These are phyloP conservation scores for Goffeauzyma gilvescens DNA, from an alignment of 768 basidiomycete species.

Conservation along the genomic window DNA sequence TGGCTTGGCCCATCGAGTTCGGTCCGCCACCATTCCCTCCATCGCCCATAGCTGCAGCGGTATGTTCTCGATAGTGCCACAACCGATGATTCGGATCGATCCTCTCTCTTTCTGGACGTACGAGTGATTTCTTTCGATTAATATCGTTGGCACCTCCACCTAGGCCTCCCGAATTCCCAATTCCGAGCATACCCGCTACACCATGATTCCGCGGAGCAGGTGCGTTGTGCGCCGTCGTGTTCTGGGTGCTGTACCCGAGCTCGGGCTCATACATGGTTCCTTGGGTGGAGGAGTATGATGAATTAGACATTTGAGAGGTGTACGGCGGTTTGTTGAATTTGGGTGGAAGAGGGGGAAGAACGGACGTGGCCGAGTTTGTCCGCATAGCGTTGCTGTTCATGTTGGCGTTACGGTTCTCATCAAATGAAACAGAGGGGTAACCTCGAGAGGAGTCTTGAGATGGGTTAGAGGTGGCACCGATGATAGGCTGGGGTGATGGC, in stretches of 20 bases:
- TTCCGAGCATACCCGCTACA: constrained; percentile 3
- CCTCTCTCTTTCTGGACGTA: constrained; percentile 83
- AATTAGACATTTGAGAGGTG: no score
- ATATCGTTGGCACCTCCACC: constrained; percentile 20
- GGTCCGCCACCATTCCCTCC: background rate
- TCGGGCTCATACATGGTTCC: no score
- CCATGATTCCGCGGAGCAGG: background rate
- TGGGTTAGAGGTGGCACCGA: no score
- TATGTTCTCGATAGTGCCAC: constrained; percentile 82
- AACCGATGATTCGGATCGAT: constrained; percentile 84
- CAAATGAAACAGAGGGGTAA: no score
- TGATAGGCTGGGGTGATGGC: no score
- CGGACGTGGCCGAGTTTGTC: no score
- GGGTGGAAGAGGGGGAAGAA: no score
- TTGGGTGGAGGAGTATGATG: no score
- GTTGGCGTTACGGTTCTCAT: no score
- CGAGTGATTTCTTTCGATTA: constrained; percentile 72
- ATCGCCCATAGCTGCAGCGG: constrained; percentile 35
- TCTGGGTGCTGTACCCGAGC: constrained; percentile 1
- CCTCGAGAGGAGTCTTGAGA: no score
- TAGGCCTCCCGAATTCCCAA: constrained; percentile 6
- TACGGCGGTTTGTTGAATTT: no score
- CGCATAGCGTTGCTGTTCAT: no score
- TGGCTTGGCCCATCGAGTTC: constrained; percentile 71
- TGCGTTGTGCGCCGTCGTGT: background rate